A percentile compares a stretch with the other conserved stretches of the same genome.
These are phyloP conservation scores for Catunica adiposa DNA, from an alignment of 2,329 filamentous ascomycete species.

Conservation along the genomic window DNA sequence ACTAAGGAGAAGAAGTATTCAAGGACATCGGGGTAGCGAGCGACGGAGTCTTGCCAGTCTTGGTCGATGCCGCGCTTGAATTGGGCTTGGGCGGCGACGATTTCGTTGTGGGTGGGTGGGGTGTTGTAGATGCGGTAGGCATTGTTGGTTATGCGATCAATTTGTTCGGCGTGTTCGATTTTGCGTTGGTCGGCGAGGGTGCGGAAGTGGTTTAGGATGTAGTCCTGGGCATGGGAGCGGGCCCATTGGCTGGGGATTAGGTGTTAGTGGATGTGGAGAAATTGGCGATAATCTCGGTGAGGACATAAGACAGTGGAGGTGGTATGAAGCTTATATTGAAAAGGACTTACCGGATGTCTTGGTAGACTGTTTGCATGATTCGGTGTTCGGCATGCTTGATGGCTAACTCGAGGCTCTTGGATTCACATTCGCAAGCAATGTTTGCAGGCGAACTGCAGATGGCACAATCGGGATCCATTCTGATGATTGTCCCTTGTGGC, in stretches of 20 bases:
- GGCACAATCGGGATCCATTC: constrained; percentile 54
- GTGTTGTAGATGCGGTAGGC: constrained; percentile 41
- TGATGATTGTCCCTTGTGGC: constrained; percentile 25
- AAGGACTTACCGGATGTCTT: constrained; percentile 41
- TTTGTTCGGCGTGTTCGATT: constrained; percentile 35
- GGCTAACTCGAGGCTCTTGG: constrained; percentile 45
- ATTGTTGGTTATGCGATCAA: constrained; percentile 38
- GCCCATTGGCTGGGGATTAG: constrained; percentile 42
- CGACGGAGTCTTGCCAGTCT: constrained; percentile 60
- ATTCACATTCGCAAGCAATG: constrained; percentile 47
- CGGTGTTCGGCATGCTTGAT: constrained; percentile 45
- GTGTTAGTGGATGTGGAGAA: background rate
- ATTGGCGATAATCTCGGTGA: background rate
- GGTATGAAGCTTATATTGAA: background rate
- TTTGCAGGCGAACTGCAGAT: constrained; percentile 46
- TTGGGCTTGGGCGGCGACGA: constrained; percentile 45
- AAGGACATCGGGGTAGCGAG: constrained; percentile 64
- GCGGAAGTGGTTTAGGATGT: constrained; percentile 49
- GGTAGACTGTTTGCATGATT: constrained; percentile 47
- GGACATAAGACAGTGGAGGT: background rate
- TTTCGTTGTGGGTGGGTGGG: constrained; percentile 43
- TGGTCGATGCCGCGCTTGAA: constrained; percentile 62
- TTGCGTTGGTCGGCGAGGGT: constrained; percentile 45
- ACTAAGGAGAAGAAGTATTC: constrained; percentile 66
- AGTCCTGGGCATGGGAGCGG: constrained; percentile 47